A percentile compares a stretch with the other conserved stretches of the same genome.
phyloP scores from a whole-genome alignment of 2,329 filamentous ascomycete genomes.

The Monilinia laxa region DNA sequence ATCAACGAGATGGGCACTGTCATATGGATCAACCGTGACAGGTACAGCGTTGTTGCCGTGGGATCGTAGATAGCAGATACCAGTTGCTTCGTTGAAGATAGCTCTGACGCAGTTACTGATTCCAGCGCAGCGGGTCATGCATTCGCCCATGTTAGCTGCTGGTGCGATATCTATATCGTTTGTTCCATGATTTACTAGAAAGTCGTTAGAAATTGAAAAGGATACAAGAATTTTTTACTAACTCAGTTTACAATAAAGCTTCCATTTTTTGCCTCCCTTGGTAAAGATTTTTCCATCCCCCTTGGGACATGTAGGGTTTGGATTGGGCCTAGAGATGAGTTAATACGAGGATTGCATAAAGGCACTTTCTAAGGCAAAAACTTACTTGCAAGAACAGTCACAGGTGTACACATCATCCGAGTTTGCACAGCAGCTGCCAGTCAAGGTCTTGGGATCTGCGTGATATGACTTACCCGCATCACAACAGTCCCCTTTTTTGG shows the following conservation, averaged over 20 bases:
- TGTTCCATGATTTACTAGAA: constrained; percentile 8
- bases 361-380: not conserved
- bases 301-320: constrained; percentile 12
- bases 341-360: not conserved
- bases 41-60: constrained; percentile 12
- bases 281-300: constrained; percentile 1
- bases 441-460: not conserved
- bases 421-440: constrained; percentile 10
- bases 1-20: constrained; percentile 15
- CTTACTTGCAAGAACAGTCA: constrained; percentile 20
- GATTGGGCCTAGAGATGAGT: not conserved
- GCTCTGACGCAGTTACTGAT: constrained; percentile 6
- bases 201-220: not conserved
- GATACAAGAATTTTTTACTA: not conserved
- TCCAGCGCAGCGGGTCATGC: constrained; percentile 10
- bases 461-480: not conserved
- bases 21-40: constrained; percentile 1
- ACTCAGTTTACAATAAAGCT: constrained; percentile 11
- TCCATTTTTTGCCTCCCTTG: constrained; percentile 4
- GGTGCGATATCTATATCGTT: not conserved
- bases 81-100: not conserved
- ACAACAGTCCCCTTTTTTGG: constrained; percentile 10
- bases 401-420: constrained; percentile 15
- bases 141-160: not conserved
- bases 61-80: constrained; percentile 8